Conservation (phyloP, 768 basidiomycete species). For the Boletus rubropictus region DNA sequence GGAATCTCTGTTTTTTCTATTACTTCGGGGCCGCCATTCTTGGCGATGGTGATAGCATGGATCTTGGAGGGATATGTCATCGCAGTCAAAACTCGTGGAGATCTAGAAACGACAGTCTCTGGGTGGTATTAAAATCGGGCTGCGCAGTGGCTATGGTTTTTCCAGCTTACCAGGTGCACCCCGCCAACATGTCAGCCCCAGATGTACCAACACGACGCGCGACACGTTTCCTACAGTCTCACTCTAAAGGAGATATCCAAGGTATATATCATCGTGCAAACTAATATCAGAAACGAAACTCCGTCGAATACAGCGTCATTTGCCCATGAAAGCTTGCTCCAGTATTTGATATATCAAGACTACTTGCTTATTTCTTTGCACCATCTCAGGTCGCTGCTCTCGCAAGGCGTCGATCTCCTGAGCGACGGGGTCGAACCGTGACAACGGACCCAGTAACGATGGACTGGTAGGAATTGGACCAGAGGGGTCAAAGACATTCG, state of each 20-base stretch:
- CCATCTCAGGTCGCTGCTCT: conserved; percentile 81
- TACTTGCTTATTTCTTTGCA: conserved; percentile 64
- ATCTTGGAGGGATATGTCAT: conserved; percentile 59
- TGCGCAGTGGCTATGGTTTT: too few relatives aligned
- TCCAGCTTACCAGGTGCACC: too few relatives aligned
- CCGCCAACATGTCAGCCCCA: too few relatives aligned
- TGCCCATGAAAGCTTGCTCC: conserved; percentile 19
- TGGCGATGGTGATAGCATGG: conserved; percentile 66
- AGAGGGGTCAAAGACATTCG: conserved; percentile 19
- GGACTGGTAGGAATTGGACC: conserved; percentile 31
- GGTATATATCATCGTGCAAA: too few relatives aligned
- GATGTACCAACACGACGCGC: too few relatives aligned
- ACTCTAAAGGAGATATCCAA: too few relatives aligned
- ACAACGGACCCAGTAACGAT: conserved; percentile 57
- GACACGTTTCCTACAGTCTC: too few relatives aligned
- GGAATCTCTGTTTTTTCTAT: conserved; percentile 62
- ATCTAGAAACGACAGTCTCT: conserved; percentile 26
- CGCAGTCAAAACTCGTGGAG: conserved; percentile 17
- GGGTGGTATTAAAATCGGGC: conserved; percentile 5
- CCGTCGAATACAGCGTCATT: conserved; percentile 1
- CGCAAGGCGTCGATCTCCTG: conserved; percentile 72
- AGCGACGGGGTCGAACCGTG: conserved; percentile 49
- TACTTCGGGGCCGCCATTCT: conserved; percentile 74
- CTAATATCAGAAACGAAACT: too few relatives aligned
- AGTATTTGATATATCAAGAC: conserved; percentile 61